Base-by-base conservation (phyloP, 768 basidiomycete species). In the Jaapia argillacea region DNA sequence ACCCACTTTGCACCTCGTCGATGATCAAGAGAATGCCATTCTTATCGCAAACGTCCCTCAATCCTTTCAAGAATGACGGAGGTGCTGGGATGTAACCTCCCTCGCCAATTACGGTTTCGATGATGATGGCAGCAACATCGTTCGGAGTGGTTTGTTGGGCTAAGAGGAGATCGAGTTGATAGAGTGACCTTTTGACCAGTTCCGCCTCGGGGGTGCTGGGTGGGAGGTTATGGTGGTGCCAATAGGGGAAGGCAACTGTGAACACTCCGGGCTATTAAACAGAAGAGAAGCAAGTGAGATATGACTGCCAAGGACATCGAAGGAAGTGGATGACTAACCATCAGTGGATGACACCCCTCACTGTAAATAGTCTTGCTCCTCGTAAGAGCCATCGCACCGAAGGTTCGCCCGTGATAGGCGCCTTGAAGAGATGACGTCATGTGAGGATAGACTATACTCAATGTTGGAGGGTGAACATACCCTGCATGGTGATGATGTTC, bases 51-150 rank as follows among this genome's bases (percentile, higher is more conserved):
- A 92, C 70, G 41, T 70, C 69, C 47, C 92, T 70, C 36, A 98
- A 63, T 18, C 88, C 89, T 37, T 75, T 71, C 46, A 98, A 61
- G 68, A 86, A 98, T 18, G 76, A 75, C 1, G 76, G 56, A 0
- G 91, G 88, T 0, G 91, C 88, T 23, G 88, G 81, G 13, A 96
- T 86, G 61, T 98, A 97, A 1, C 94, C 94, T 26, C 94, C 94
- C 62, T 97, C 94, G 21, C 92, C 93, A 24, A 97, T 70, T 1
- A 97, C 83, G 33, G 94, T 87, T 68, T 98, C 94, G 33, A 98
- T 63, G 49, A 98, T 64, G 55, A 97, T 82, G n/a, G 91, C 92
- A 2, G 93, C 90, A 1, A 91, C 93, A 58, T 97, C 93, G 4
- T 64, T 61, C 0, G 92, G 86, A 1, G 81, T 70, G 5, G 81